Evolutionary conservation across 1,139 yeast species (phyloP).

Genomic region (Geotrichum carabidarum): DNA sequence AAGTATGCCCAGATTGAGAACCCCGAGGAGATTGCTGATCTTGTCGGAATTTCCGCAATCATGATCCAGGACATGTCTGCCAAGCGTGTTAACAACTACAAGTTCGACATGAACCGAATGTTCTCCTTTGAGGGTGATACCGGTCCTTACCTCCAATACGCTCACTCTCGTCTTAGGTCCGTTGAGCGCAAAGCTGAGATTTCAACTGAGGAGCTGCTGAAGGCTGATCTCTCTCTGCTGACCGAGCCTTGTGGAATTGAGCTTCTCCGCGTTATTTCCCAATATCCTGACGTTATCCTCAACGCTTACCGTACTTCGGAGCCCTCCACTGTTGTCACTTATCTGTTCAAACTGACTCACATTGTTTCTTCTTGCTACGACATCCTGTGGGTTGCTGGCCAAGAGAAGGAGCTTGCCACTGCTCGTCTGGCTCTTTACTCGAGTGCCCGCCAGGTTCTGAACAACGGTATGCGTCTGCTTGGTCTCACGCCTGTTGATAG

Average conservation of each 20-base stretch:
- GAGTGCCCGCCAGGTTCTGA: conserved; percentile 83
- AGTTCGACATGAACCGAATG: conserved; percentile 98
- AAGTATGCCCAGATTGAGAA: conserved; percentile 91
- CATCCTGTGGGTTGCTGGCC: conserved; percentile 96
- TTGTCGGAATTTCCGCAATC: conserved; percentile 94
- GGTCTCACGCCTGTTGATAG: conserved; percentile 97
- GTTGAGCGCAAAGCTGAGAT: conserved; percentile 74
- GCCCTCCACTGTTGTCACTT: conserved; percentile 93
- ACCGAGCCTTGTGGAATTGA: conserved; percentile 70
- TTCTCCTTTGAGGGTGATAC: conserved; percentile 98
- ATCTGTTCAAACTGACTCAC: conserved; percentile 86
- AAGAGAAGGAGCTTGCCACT: conserved; percentile 75
- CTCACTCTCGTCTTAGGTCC: conserved; percentile 94
- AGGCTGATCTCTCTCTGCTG: conserved; percentile 67
- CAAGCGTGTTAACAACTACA: conserved; percentile 92
- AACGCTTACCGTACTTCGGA: conserved; percentile 81
- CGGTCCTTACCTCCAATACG: conserved; percentile 97
- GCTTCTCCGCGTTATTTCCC: conserved; percentile 74
- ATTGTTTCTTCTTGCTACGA: conserved; percentile 94
- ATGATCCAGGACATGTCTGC: conserved; percentile 99
- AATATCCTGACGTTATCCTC: conserved; percentile 86
- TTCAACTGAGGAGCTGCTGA: conserved; percentile 42
- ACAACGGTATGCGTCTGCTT: conserved; percentile 84
- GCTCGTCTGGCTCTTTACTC: conserved; percentile 92
- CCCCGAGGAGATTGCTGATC: conserved; percentile 93